Conservation (phyloP, 495 filamentous ascomycete genomes). For the Stereocaulon alpinum region DNA sequence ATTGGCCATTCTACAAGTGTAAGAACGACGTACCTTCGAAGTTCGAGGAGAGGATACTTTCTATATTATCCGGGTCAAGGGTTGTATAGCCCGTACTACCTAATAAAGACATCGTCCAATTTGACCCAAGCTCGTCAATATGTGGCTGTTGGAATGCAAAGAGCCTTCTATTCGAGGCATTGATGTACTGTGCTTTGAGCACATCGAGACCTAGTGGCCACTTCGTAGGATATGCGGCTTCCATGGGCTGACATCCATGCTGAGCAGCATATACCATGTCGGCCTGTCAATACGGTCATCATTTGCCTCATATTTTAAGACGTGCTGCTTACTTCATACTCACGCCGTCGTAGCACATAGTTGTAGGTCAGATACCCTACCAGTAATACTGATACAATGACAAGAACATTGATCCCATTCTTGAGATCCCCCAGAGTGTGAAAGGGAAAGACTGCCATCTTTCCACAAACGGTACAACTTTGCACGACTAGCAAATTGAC, state of each 20-base stretch:
- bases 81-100: constrained; percentile 10
- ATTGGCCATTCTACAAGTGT: too few relatives aligned
- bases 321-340: neutral
- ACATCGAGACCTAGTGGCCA: constrained; percentile 35
- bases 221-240: constrained; percentile 24
- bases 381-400: neutral
- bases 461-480: too few relatives aligned
- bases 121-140: constrained; percentile 17
- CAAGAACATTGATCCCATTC: neutral
- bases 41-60: constrained; percentile 30
- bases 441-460: too few relatives aligned
- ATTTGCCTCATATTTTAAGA: neutral
- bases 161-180: constrained; percentile 28
- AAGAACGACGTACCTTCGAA: constrained; percentile 24
- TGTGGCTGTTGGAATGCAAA: constrained; percentile 25
- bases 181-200: constrained; percentile 28
- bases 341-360: neutral
- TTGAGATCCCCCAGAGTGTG: neutral
- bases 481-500: too few relatives aligned
- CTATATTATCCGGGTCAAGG: constrained; percentile 30
- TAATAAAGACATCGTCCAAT: constrained; percentile 8
- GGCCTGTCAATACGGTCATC: neutral
- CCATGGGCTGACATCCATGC: constrained; percentile 29
- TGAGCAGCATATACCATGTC: constrained; percentile 13
- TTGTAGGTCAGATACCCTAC: constrained; percentile 4